A percentile compares a stretch with the other conserved stretches of the same genome.
phyloP scores from a whole-genome alignment of 768 basidiomycete genomes.

The Leccinellum albellum region DNA sequence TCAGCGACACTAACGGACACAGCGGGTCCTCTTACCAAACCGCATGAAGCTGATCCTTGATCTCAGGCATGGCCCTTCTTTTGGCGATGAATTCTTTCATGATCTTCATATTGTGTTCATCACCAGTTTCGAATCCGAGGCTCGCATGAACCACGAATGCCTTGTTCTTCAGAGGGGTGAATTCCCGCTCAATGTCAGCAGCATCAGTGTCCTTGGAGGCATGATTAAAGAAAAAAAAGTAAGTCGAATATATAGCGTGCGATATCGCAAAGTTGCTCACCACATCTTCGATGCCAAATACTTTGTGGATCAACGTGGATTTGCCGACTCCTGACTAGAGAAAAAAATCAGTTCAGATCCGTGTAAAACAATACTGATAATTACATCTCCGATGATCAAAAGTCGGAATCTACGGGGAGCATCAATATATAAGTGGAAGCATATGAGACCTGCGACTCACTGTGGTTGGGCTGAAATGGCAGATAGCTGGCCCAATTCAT shows the following conservation, averaged over 20 bases:
- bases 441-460: background rate
- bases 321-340: slow-evolving; percentile 16
- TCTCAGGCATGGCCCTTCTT: background rate
- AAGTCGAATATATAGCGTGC: background rate
- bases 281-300: slow-evolving; percentile 8
- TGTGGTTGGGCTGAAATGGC: slow-evolving; percentile 4
- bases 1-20: background rate
- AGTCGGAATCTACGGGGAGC: slow-evolving; percentile 9
- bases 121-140: slow-evolving; percentile 16
- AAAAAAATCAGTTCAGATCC: background rate
- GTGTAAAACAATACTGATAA: background rate
- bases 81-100: background rate
- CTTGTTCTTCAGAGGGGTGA: slow-evolving; percentile 5
- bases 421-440: background rate
- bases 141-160: slow-evolving; percentile 18
- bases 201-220: background rate
- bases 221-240: background rate
- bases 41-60: slow-evolving; percentile 11
- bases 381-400: slow-evolving; percentile 15
- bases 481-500: background rate
- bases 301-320: slow-evolving; percentile 1
- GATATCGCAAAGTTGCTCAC: slow-evolving; percentile 1
- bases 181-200: slow-evolving; percentile 11
- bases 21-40: slow-evolving; percentile 5
- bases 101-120: slow-evolving; percentile 1